Evolutionary conservation across 176 grass and related monocot genomes (phyloP).

Genomic region (Oryza meyeriana): DNA sequence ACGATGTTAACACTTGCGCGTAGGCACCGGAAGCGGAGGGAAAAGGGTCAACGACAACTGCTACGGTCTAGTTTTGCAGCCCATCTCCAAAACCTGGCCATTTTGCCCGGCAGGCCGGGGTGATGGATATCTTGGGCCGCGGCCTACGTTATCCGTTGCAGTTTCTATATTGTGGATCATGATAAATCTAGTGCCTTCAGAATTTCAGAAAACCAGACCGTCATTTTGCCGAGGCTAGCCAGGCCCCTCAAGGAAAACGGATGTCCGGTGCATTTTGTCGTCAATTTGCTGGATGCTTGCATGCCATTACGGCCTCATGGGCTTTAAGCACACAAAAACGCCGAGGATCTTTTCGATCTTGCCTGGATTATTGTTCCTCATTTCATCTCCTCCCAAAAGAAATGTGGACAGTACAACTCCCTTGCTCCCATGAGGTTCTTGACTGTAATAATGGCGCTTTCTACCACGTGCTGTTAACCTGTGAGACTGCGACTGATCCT

Average conservation of each 20-base stretch:
- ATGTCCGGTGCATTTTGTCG: too few species aligned
- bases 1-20: neutral
- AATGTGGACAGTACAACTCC: neutral
- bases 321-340: neutral
- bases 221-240: neutral
- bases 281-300: too few species aligned
- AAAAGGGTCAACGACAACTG: neutral
- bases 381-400: neutral
- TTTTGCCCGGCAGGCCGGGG: neutral
- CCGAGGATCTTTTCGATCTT: neutral
- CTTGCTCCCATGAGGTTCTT: neutral
- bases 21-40: neutral
- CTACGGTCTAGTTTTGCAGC: neutral
- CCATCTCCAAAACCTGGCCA: neutral
- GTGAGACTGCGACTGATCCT: neutral
- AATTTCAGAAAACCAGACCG: neutral
- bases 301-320: neutral
- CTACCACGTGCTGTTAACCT: neutral
- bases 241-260: neutral
- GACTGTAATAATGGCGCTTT: slow-evolving; percentile 13
- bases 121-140: neutral
- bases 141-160: neutral
- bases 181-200: neutral
- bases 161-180: too few species aligned
- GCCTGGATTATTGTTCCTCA: neutral